Evolutionary conservation across 768 basidiomycete species (phyloP), one percentile per base, ranked within the genome.

Genomic region (Leccinum barrowsii): DNA sequence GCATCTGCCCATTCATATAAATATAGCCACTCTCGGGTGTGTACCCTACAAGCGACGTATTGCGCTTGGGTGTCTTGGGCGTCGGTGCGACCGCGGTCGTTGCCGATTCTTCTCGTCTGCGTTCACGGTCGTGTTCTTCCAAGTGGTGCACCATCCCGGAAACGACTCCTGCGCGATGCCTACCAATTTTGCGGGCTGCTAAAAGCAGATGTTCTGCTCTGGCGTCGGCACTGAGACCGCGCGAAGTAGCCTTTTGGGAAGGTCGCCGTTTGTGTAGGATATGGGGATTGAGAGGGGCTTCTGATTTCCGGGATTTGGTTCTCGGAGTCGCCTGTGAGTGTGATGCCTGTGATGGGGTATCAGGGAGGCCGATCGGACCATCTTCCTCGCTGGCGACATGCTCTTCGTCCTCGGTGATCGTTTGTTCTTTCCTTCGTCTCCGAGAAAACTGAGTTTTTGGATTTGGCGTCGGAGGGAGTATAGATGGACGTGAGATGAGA

Each of bases 141-240:
- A 73, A 60, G 21, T 70, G 70, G 5, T 75, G 73, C 19, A 75
- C 67, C 64, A 84, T 68, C 6, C 86, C 85, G 0, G 83, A 79
- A 21, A 85, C 67, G n/a, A 82, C 67, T 4, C 78, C 78, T 1
- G 84, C 81, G 7, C 88, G 81, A 55, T 83, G 78, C 32, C 82
- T 80, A 4, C 89, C 89, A 4, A 90, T 77, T 54, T 76, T 84
- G n/a, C 87, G 81, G 8, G 87, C 85, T 3, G 89, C 89, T 12
- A 88, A 74, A 2, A 92, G 76, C 11, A 90, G 73, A 63, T 88
- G 88, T 63, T 91, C 89, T 0, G 80, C 77, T 49, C 86, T 81
- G 4, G 89, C 90, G 60, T 92, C 90, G 2, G 85, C 74, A 60
- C 78, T 69, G 47, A 81, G 58, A 42, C 80, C 68, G 35, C 65